Evolutionary conservation across 1,284 basidiomycete genomes (phyloP).

Genomic region (Fomes fomentarius): DNA sequence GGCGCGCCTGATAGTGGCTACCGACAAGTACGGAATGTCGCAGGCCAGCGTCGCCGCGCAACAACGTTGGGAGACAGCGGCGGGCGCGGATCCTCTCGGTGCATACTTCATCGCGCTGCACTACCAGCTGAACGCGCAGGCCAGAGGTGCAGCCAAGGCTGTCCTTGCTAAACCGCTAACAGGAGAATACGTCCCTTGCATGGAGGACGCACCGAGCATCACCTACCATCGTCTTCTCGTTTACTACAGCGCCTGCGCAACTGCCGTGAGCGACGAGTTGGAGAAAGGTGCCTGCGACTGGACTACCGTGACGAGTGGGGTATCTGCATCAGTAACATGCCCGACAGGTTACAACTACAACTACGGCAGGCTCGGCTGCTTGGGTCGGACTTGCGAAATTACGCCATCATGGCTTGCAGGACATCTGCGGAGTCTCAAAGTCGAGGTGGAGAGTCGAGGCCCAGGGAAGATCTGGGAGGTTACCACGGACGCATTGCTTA

Average conservation of each 20-base stretch:
- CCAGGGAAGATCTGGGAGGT: background rate
- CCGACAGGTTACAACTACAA: background rate
- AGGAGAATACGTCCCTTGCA: background rate
- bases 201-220: constrained; percentile 3
- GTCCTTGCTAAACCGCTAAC: background rate
- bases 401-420: background rate
- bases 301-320: background rate
- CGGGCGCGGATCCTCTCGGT: background rate
- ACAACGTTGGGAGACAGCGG: background rate
- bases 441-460: background rate
- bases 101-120: constrained; percentile 7
- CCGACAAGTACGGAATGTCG: constrained; percentile 1
- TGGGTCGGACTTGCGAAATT: too few relatives aligned
- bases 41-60: background rate
- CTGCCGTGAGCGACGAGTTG: background rate
- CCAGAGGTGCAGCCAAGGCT: background rate
- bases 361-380: too few relatives aligned
- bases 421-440: background rate
- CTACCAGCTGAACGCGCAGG: background rate
- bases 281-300: background rate
- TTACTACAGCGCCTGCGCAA: constrained; percentile 6
- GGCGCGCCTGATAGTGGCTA: background rate
- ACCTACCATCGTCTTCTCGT: constrained; percentile 14
- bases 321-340: background rate
- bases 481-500: background rate